Evolutionary conservation across 768 basidiomycete species (phyloP).

Genomic region (Pisolithus orientalis): DNA sequence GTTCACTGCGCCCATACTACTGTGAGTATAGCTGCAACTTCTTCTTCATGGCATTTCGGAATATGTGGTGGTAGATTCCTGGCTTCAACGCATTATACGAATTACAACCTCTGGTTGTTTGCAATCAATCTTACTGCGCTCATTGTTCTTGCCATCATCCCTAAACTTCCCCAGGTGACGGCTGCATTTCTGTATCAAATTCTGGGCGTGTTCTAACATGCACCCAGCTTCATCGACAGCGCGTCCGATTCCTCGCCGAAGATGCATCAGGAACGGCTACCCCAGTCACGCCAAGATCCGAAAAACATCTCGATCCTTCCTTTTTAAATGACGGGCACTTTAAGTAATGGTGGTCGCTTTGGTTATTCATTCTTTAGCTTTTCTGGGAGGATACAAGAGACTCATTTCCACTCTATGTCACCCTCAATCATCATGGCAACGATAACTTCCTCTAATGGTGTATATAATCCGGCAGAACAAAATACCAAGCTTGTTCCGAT

Average conservation of each 20-base stretch:
- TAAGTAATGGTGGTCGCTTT: slow-evolving; percentile 18
- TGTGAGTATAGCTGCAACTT: slow-evolving; percentile 49
- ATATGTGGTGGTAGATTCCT: slow-evolving; percentile 60
- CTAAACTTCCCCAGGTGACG: slow-evolving; percentile 90
- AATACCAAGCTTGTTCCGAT: slow-evolving; percentile 10
- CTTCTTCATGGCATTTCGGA: neutral
- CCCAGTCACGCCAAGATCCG: slow-evolving; percentile 55
- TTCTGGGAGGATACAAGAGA: slow-evolving; percentile 7
- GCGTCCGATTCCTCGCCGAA: slow-evolving; percentile 69
- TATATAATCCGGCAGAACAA: slow-evolving; percentile 26
- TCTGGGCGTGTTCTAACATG: slow-evolving; percentile 12
- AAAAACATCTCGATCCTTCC: slow-evolving; percentile 27
- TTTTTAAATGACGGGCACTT: slow-evolving; percentile 47
- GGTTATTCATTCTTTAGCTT: neutral
- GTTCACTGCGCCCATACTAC: slow-evolving; percentile 76
- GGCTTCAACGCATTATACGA: slow-evolving; percentile 95
- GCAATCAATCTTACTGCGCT: slow-evolving; percentile 82
- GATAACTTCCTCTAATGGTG: slow-evolving; percentile 28
- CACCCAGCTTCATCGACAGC: slow-evolving; percentile 70
- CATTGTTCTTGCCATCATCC: slow-evolving; percentile 74
- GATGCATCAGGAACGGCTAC: slow-evolving; percentile 62
- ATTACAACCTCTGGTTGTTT: slow-evolving; percentile 93
- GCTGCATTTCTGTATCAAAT: neutral
- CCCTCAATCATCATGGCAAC: slow-evolving; percentile 14
- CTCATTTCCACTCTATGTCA: slow-evolving; percentile 7